Evolutionary conservation across 495 filamentous ascomycete genomes (phyloP).

Genomic region (Neurospora africana): DNA sequence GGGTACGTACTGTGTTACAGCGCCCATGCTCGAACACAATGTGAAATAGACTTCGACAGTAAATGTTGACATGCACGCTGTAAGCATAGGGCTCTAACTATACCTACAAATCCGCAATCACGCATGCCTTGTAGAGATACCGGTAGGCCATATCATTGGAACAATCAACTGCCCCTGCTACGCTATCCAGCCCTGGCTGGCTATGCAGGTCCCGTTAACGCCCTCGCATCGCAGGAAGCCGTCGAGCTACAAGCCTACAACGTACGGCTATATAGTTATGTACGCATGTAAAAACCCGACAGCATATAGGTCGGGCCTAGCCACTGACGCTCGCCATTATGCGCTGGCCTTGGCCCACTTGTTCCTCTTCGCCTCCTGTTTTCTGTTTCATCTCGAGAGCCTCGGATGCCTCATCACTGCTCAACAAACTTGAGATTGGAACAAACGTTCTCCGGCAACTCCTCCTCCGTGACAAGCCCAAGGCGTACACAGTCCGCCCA

Average conservation of each 20-base stretch:
- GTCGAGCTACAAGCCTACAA: neutral
- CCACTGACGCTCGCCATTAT: neutral
- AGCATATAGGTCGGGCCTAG: neutral
- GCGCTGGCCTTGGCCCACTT: neutral
- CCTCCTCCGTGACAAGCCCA: conserved; percentile 58
- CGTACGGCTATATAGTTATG: neutral
- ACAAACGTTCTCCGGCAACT: conserved; percentile 55
- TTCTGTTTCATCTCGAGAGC: neutral
- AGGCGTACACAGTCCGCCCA: conserved; percentile 76
- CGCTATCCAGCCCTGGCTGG: neutral
- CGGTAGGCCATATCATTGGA: neutral
- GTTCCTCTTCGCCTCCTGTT: neutral
- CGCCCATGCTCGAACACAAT: neutral
- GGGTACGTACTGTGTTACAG: neutral
- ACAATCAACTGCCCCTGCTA: neutral
- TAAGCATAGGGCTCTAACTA: neutral
- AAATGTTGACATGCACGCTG: neutral
- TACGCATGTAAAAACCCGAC: neutral
- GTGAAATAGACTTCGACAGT: neutral
- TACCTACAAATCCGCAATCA: neutral
- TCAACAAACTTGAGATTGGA: conserved; percentile 48
- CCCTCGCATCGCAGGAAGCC: neutral
- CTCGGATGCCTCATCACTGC: neutral
- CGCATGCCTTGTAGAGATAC: neutral
- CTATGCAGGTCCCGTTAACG: neutral